Conservation (phyloP, 2,329 filamentous ascomycete genomes). For the Triangularia setosa region DNA sequence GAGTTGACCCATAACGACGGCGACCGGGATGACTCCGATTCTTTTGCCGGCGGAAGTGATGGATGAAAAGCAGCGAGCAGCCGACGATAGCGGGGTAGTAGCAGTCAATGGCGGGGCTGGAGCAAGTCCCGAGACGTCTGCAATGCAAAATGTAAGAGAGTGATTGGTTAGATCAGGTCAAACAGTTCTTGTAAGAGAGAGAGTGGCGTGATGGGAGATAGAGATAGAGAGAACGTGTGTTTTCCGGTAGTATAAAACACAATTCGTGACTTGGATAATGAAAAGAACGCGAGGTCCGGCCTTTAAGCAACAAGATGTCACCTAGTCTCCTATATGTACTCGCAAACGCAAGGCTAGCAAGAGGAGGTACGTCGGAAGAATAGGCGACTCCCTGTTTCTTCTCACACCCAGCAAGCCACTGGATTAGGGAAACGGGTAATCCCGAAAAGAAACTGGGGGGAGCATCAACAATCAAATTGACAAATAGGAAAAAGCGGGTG, state of each 20-base stretch:
- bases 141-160: slow-evolving; percentile 10
- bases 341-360: background rate
- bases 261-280: background rate
- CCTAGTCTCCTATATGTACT: background rate
- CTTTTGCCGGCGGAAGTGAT: slow-evolving; percentile 2
- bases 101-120: slow-evolving; percentile 18
- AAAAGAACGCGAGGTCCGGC: background rate
- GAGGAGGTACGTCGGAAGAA: background rate
- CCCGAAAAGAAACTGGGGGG: background rate
- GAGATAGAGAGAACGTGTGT: background rate
- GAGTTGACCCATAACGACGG: slow-evolving; percentile 2
- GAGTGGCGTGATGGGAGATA: background rate
- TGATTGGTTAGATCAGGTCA: slow-evolving; percentile 15
- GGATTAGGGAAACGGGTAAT: background rate
- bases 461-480: slow-evolving; percentile 1
- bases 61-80: slow-evolving; percentile 8
- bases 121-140: slow-evolving; percentile 17
- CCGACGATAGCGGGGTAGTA: slow-evolving; percentile 17
- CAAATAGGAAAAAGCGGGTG: background rate
- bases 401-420: background rate
- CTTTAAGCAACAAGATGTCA: background rate
- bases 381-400: background rate
- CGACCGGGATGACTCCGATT: slow-evolving; percentile 7
- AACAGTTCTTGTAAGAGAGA: background rate
- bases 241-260: background rate